Conservation (phyloP, 2,329 filamentous ascomycete genomes). For the Colletotrichum coccodes region DNA sequence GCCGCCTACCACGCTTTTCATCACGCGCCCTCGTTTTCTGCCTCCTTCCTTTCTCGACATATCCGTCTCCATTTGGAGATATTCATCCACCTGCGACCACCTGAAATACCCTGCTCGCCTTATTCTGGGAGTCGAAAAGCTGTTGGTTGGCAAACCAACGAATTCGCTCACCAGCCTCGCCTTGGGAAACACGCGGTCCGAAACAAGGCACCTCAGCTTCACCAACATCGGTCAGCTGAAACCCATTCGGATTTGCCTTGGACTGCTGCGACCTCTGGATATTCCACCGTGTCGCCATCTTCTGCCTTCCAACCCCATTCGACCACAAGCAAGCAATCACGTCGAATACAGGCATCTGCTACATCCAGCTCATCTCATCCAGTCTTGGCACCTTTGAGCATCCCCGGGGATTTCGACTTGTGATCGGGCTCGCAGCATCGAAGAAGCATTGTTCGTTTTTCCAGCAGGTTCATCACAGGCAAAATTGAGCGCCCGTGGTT, state of each 20-base stretch:
- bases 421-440: background rate
- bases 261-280: background rate
- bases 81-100: background rate
- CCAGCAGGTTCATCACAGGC: background rate
- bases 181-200: background rate
- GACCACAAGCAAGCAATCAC: constrained; percentile 3
- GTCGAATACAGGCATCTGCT: background rate
- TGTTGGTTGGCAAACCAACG: background rate
- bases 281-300: background rate
- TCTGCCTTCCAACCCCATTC: background rate
- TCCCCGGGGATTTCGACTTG: background rate
- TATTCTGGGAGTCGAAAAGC: background rate
- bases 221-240: background rate
- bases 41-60: constrained; percentile 3
- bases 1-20: constrained; percentile 7
- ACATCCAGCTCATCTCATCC: background rate
- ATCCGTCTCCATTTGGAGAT: background rate
- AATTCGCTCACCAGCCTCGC: background rate
- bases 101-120: background rate
- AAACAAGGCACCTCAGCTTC: background rate
- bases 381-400: constrained; percentile 1
- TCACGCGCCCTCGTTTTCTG: background rate
- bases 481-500: background rate
- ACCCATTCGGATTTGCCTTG: background rate
- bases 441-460: background rate